Conservation (phyloP, 495 filamentous ascomycete genomes). For the Neurospora hispaniola region DNA sequence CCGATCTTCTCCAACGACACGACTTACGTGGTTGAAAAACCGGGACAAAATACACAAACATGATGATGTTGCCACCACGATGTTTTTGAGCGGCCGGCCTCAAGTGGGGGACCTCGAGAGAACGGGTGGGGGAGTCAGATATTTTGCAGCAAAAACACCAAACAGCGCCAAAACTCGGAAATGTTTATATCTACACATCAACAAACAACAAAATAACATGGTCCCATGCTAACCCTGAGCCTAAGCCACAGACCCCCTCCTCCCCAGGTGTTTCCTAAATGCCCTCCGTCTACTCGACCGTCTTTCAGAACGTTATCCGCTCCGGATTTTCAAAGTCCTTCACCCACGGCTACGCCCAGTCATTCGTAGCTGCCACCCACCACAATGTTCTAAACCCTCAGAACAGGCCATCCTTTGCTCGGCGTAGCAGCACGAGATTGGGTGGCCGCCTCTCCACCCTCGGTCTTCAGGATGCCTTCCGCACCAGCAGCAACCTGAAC, state of each 20-base stretch:
- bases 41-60: too few species aligned
- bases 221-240: not conserved
- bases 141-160: not conserved
- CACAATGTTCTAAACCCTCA: conserved; percentile 67
- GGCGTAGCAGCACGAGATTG: conserved; percentile 37
- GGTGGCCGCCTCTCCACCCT: conserved; percentile 46
- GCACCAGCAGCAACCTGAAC: conserved; percentile 30
- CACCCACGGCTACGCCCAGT: conserved; percentile 94
- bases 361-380: conserved; percentile 90
- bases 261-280: conserved; percentile 45
- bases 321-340: conserved; percentile 93
- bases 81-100: too few species aligned
- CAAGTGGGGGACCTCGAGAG: too few species aligned
- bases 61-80: too few species aligned
- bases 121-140: not conserved
- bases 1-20: too few species aligned
- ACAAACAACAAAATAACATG: not conserved
- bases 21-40: too few species aligned
- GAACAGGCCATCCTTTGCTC: conserved; percentile 44
- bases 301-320: conserved; percentile 81
- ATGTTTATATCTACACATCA: not conserved
- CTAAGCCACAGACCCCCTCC: conserved; percentile 22
- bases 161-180: not conserved
- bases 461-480: conserved; percentile 69
- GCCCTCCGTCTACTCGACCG: conserved; percentile 47